Conservation (phyloP, 2,329 filamentous ascomycete species). For the Trichoderma atroviride region DNA sequence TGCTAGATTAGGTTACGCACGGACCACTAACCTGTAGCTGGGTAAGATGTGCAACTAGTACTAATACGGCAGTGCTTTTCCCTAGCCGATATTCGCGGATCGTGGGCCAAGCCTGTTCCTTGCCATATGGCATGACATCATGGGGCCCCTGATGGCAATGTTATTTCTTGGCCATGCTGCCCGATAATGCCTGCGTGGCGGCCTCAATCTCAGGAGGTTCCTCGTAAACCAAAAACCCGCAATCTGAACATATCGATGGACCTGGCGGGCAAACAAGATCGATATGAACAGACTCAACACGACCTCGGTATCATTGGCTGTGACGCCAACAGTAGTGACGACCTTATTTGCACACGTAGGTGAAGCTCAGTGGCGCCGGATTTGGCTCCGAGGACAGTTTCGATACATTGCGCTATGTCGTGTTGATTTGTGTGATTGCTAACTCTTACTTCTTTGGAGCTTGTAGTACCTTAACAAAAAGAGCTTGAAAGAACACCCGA, state of each 20-base stretch:
- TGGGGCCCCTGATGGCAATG: conserved; percentile 25
- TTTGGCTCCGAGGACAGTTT: background rate
- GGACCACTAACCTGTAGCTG: conserved; percentile 12
- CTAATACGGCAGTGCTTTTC: conserved; percentile 3
- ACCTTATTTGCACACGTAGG: conserved; percentile 85
- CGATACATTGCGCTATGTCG: background rate
- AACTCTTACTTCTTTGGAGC: background rate
- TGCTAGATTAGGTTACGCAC: conserved; percentile 13
- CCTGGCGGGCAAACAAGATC: background rate
- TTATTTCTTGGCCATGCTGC: conserved; percentile 3
- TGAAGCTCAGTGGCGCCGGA: conserved; percentile 10
- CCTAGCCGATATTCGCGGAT: conserved; percentile 12
- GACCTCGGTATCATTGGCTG: conserved; percentile 76
- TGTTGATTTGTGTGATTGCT: background rate
- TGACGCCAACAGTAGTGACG: conserved; percentile 84
- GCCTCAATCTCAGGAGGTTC: background rate
- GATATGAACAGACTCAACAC: conserved; percentile 68
- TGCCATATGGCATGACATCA: conserved; percentile 29
- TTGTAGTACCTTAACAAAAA: conserved; percentile 79
- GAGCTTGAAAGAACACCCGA: conserved; percentile 75
- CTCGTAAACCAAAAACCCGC: background rate
- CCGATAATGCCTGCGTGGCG: background rate
- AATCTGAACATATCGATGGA: conserved; percentile 7
- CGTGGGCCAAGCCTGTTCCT: conserved; percentile 10
- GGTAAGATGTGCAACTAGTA: background rate